These are phyloP conservation scores for Backusella liffmaniae DNA, from an alignment of 192 early-diverging fungal genomes.

Conservation along the genomic window DNA sequence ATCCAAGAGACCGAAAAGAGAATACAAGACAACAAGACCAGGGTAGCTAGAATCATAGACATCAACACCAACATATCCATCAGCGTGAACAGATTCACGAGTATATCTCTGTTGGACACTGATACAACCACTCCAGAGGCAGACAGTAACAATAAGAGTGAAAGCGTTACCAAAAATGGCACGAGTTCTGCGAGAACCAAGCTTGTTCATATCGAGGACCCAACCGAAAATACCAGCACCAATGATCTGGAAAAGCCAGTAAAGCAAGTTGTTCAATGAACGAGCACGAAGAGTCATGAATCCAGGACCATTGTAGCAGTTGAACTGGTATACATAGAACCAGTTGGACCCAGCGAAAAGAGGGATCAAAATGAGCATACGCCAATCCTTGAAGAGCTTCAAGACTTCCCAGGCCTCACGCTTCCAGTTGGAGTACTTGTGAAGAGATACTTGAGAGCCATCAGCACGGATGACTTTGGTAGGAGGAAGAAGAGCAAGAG, in stretches of 20 bases:
- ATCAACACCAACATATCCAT: conserved; percentile 23
- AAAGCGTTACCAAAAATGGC: conserved; percentile 58
- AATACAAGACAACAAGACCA: conserved; percentile 66
- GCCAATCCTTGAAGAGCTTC: conserved; percentile 61
- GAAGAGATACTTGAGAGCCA: conserved; percentile 64
- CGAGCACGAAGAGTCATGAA: conserved; percentile 71
- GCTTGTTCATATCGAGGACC: conserved; percentile 60
- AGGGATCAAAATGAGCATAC: conserved; percentile 66
- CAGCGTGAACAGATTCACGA: conserved; percentile 9
- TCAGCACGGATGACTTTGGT: conserved; percentile 64
- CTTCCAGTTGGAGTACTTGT: conserved; percentile 67
- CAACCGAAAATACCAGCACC: conserved; percentile 63
- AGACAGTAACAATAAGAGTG: conserved; percentile 47
- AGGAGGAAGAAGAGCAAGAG: conserved; percentile 57
- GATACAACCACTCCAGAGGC: conserved; percentile 64
- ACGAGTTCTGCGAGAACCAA: conserved; percentile 58
- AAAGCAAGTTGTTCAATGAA: conserved; percentile 70
- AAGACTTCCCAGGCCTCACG: conserved; percentile 52
- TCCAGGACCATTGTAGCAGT: conserved; percentile 55
- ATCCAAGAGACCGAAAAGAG: conserved; percentile 76
- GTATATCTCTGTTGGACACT: conserved; percentile 56
- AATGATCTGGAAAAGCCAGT: conserved; percentile 77
- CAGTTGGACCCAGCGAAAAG: conserved; percentile 77
- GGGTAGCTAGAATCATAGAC: conserved; percentile 42
- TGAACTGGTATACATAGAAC: conserved; percentile 78